phyloP scores from a whole-genome alignment of 345 rosid genomes.

The Salix arbutifolia region DNA sequence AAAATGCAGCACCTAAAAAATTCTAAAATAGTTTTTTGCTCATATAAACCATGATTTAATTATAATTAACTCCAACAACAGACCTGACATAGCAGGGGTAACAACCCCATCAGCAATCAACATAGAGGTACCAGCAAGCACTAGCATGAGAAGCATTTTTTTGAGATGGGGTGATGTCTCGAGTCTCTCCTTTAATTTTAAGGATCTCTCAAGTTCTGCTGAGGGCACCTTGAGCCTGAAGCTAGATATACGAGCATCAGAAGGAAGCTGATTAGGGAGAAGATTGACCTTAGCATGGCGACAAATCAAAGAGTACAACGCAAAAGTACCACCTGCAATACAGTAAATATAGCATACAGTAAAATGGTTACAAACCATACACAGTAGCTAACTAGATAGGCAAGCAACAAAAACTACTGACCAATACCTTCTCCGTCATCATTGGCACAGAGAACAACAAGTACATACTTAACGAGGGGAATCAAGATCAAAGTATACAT shows the following conservation, averaged over 20 bases:
- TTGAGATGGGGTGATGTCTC: slow-evolving; percentile 71
- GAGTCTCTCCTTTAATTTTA: slow-evolving; percentile 90
- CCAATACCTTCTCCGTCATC: slow-evolving; percentile 94
- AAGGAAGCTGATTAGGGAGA: slow-evolving; percentile 94
- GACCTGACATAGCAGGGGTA: slow-evolving; percentile 99
- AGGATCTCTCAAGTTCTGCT: slow-evolving; percentile 92
- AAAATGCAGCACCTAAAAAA: not conserved
- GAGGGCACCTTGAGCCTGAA: slow-evolving; percentile 97
- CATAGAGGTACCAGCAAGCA: slow-evolving; percentile 97
- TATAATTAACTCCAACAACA: slow-evolving; percentile 6
- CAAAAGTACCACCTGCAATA: slow-evolving; percentile 90
- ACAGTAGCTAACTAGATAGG: not conserved
- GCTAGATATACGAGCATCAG: slow-evolving; percentile 93
- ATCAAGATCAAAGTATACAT: slow-evolving; percentile 83
- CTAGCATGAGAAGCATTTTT: slow-evolving; percentile 73
- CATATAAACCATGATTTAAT: not conserved
- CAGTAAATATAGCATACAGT: not conserved
- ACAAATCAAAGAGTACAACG: slow-evolving; percentile 89
- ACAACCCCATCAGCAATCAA: slow-evolving; percentile 97
- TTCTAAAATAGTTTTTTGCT: not conserved
- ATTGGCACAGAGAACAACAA: slow-evolving; percentile 96
- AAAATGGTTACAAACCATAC: not conserved
- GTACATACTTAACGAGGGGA: slow-evolving; percentile 85
- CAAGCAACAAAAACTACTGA: not conserved
- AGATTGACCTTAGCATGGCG: slow-evolving; percentile 97